Conservation (phyloP, 129 eudicot species). For the Helianthus tuberosus region DNA sequence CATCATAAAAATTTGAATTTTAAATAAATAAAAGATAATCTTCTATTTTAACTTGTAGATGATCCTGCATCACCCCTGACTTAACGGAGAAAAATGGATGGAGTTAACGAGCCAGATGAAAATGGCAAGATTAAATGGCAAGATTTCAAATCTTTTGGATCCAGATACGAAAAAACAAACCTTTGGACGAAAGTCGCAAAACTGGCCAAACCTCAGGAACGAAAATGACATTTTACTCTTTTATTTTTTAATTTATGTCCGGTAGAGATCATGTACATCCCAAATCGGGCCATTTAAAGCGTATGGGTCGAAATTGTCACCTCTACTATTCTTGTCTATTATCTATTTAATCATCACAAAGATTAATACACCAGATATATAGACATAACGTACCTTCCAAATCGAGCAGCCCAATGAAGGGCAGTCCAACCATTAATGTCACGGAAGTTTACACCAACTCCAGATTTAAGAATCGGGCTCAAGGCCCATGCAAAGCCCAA, state of each 20-base stretch:
- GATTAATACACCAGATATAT: not conserved
- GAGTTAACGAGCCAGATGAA: too few species aligned
- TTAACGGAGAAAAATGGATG: too few species aligned
- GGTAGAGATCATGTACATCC: not conserved
- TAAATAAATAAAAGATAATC: too few species aligned
- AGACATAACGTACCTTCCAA: constrained; percentile 72
- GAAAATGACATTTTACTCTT: too few species aligned
- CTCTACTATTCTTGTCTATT: constrained; percentile 8
- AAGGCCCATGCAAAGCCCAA: constrained; percentile 97
- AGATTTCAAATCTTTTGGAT: too few species aligned
- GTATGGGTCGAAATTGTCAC: not conserved
- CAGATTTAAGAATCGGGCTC: constrained; percentile 68
- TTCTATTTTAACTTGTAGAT: too few species aligned
- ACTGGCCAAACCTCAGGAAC: too few species aligned
- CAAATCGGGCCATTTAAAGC: not conserved
- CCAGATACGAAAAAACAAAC: too few species aligned
- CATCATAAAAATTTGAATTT: too few species aligned
- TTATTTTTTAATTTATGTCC: not conserved
- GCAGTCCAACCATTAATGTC: constrained; percentile 97
- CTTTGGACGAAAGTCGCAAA: too few species aligned
- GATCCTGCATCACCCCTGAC: too few species aligned
- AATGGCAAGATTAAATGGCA: too few species aligned
- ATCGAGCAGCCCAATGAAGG: constrained; percentile 98
- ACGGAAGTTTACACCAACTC: constrained; percentile 81
- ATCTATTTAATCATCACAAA: constrained; percentile 3